Evolutionary conservation across 257 asterid species (phyloP).

Genomic region (Leptodermis oblonga): DNA sequence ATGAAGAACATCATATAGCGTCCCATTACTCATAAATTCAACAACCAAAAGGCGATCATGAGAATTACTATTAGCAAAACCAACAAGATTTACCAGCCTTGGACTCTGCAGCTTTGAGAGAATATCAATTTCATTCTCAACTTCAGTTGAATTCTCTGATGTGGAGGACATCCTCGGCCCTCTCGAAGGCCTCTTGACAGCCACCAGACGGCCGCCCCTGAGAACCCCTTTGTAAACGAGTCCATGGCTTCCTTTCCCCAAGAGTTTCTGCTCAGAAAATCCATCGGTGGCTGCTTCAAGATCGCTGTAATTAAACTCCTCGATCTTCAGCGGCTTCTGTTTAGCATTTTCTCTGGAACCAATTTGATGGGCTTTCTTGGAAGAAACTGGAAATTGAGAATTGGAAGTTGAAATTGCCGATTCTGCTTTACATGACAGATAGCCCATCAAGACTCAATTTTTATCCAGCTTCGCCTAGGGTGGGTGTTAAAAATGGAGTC

Average conservation of each 20-base stretch:
- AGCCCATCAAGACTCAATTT: conserved; percentile 55
- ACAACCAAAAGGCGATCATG: conserved; percentile 65
- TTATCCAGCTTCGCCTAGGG: no score
- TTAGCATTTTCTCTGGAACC: conserved; percentile 18
- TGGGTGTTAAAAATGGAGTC: neutral
- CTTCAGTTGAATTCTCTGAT: conserved; percentile 50
- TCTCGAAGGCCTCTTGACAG: conserved; percentile 68
- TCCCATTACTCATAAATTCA: conserved; percentile 85
- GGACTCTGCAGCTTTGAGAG: conserved; percentile 63
- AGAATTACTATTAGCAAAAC: conserved; percentile 40
- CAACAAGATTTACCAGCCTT: conserved; percentile 69
- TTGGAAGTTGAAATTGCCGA: conserved; percentile 52
- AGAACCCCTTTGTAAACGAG: conserved; percentile 75
- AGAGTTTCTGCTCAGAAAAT: conserved; percentile 57
- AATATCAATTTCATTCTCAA: conserved; percentile 72
- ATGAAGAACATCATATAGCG: conserved; percentile 70
- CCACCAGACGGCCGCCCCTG: conserved; percentile 64
- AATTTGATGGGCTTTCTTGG: conserved; percentile 29
- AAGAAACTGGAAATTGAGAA: conserved; percentile 29
- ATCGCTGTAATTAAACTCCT: conserved; percentile 68
- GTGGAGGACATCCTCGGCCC: conserved; percentile 23
- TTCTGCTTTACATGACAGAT: conserved; percentile 76
- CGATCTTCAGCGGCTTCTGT: conserved; percentile 47
- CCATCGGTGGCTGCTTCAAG: conserved; percentile 74
- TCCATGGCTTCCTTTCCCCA: conserved; percentile 88